phyloP scores from a whole-genome alignment of 2,329 filamentous ascomycete species.

The Elsinoe necatrix region DNA sequence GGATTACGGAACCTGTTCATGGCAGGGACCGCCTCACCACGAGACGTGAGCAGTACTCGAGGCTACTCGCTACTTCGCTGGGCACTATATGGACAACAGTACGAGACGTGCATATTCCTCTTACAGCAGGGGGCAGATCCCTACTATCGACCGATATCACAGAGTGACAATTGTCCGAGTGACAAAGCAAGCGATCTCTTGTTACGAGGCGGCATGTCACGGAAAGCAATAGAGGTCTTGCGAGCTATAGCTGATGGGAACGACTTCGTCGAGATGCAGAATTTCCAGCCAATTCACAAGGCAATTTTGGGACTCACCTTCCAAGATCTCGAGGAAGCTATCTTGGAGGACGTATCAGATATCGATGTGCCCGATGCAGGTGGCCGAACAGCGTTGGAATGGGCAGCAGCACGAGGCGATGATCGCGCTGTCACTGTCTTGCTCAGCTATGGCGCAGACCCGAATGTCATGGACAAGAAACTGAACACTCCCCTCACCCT shows the following conservation, averaged over 20 bases:
- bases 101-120: conserved; percentile 26
- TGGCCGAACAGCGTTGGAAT: conserved; percentile 24
- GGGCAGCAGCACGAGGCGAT: conserved; percentile 26
- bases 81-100: conserved; percentile 31
- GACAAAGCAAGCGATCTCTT: conserved; percentile 25
- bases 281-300: conserved; percentile 22
- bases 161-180: conserved; percentile 23
- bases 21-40: conserved; percentile 27
- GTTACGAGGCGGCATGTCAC: conserved; percentile 21
- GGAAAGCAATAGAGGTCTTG: conserved; percentile 17
- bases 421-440: conserved; percentile 20
- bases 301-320: conserved; percentile 24
- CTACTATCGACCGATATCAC: conserved; percentile 25
- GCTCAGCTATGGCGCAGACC: conserved; percentile 23
- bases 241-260: conserved; percentile 18
- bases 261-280: conserved; percentile 24
- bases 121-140: conserved; percentile 27
- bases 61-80: conserved; percentile 30
- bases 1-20: conserved; percentile 28
- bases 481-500: conserved; percentile 21
- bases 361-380: conserved; percentile 22
- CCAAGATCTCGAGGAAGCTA: conserved; percentile 20
- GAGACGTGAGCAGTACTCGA: conserved; percentile 27
- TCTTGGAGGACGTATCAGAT: conserved; percentile 19
- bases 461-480: conserved; percentile 24